Evolutionary conservation across 192 early-diverging fungal species (phyloP), one percentile per base, ranked within the genome.

Genomic region (Phlyctochytrium planicorne): DNA sequence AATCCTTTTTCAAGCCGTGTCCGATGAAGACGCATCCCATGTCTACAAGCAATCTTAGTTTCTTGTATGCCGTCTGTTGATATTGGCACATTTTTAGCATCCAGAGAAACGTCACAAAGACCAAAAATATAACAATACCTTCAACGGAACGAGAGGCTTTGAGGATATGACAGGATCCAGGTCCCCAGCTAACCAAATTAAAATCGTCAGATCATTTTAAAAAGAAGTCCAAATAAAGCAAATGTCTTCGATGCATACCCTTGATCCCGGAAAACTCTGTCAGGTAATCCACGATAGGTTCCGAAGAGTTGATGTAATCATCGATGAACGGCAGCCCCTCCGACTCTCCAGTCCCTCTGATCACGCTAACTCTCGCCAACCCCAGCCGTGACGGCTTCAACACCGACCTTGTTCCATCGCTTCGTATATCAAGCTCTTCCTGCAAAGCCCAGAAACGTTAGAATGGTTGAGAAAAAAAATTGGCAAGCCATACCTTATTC

Each of bases 241-340:
- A 75, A 10, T 2, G 23, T 20, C 24, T 35, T 60, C 25, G 23
- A 79, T 31, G 2, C 57, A 29, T 68, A 91, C 91, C 80, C 60
- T 91, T 87, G 70, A 97, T 97, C 17, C 97, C 95, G n/a, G 91
- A 93, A 71, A 86, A 99, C 75, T 92, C 89, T 0, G 97, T 98
- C 14, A 96, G 73, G 61, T 96, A 93, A 66, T 99, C 95, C 14
- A 89, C 90, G 30, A 99, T 84, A 4, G 91, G 90, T 57, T 94
- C 92, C 6, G 83, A 85, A 1, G 89, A 88, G 1, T 80, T 87
- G 59, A 99, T 91, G 70, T 99, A 98, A 74, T 99, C 97, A 72
- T 99, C 97, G 52, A 99, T 94, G 74, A 97, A 97, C 0, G 95
- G 94, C 23, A 90, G 75, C 20, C 89, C 87, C 35, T 89, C 85